Conservation (phyloP, 495 filamentous ascomycete species). For the Hypomontagnella monticulosa region DNA sequence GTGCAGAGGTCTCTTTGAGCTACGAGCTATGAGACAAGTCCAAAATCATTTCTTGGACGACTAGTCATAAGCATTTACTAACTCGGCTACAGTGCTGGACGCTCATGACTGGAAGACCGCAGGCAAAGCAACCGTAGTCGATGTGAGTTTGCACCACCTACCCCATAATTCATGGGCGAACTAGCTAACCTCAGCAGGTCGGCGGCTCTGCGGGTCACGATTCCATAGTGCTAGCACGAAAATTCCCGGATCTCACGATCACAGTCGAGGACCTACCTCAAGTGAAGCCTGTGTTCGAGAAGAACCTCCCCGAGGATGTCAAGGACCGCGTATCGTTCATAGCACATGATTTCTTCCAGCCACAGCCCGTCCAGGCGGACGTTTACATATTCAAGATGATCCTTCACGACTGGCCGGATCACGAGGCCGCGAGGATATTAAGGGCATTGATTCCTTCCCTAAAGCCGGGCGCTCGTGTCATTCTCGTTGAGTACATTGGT, state of each 20-base stretch:
- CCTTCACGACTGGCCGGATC: constrained; percentile 63
- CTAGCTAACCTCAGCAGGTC: constrained; percentile 34
- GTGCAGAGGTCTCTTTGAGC: neutral
- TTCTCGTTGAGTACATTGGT: constrained; percentile 60
- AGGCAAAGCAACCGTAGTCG: constrained; percentile 46
- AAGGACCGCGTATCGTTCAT: constrained; percentile 53
- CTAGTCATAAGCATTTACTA: constrained; percentile 4
- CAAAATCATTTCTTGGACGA: neutral
- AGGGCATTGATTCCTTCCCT: constrained; percentile 53
- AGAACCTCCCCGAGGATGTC: constrained; percentile 43
- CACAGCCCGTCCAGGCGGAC: constrained; percentile 61
- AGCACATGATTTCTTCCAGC: constrained; percentile 60
- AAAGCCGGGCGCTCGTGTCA: constrained; percentile 50
- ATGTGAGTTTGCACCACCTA: constrained; percentile 33
- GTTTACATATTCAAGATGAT: constrained; percentile 65
- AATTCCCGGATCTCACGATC: constrained; percentile 45
- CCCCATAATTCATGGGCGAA: neutral
- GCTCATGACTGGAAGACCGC: constrained; percentile 45
- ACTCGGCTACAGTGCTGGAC: constrained; percentile 32
- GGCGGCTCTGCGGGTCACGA: constrained; percentile 45
- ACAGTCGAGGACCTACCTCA: constrained; percentile 51
- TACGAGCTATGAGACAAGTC: no score
- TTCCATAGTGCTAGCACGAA: constrained; percentile 40
- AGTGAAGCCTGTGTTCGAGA: constrained; percentile 41
- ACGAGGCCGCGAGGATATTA: constrained; percentile 56